A percentile compares a stretch with the other conserved stretches of the same genome.
phyloP scores from a whole-genome alignment of 371 early-diverging fungal genomes.

The Parasitella parasitica region DNA sequence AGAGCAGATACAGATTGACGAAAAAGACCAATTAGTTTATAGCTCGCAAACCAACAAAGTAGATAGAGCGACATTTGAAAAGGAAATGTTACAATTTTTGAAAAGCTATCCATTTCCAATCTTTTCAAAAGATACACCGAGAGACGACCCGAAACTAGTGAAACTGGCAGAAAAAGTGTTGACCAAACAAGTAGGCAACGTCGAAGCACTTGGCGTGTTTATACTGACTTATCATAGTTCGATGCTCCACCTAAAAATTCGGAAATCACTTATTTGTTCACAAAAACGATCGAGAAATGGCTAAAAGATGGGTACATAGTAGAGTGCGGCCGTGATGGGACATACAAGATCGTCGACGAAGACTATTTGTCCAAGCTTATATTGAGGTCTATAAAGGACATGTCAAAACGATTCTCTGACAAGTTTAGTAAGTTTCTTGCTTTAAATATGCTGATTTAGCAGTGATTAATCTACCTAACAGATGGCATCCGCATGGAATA shows the following conservation, averaged over 20 bases:
- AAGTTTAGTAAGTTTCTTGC: not conserved
- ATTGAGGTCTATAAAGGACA: not conserved
- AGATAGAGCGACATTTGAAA: not conserved
- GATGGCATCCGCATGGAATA: not conserved
- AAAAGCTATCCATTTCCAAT: not conserved
- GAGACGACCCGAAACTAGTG: not conserved
- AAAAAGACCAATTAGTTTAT: not conserved
- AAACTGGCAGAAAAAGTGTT: not conserved
- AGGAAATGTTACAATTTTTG: not conserved
- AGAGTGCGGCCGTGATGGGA: not conserved
- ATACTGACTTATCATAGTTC: not conserved
- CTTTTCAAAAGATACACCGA: not conserved
- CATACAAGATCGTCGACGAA: not conserved
- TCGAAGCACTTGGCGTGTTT: not conserved
- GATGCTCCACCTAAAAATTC: not conserved
- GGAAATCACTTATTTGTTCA: not conserved
- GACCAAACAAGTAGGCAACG: not conserved
- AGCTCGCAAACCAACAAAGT: not conserved
- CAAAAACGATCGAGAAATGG: not conserved
- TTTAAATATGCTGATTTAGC: not conserved
- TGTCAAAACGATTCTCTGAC: not conserved
- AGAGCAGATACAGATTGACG: not conserved
- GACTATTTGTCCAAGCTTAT: not conserved
- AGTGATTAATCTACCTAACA: not conserved
- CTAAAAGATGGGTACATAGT: not conserved